Evolutionary conservation across 371 early-diverging fungal genomes (phyloP).

Genomic region (Haplosporangium sp.): DNA sequence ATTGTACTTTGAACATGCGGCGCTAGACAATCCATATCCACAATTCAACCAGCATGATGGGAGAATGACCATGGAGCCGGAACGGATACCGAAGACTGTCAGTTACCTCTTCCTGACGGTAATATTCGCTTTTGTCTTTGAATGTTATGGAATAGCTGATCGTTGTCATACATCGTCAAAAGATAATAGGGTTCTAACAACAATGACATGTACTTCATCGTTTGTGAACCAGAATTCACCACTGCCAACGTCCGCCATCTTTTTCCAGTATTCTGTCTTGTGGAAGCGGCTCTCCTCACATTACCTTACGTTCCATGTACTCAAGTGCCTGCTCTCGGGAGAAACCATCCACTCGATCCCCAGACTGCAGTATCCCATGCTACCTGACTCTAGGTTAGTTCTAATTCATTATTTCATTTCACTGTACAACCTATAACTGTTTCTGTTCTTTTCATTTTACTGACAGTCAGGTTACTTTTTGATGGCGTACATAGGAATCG

Average conservation of each 20-base stretch:
- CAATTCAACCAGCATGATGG: constrained; percentile 2
- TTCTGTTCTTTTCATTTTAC: too few relatives aligned
- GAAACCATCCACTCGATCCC: constrained; percentile 72
- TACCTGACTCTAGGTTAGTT: constrained; percentile 65
- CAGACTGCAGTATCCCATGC: constrained; percentile 70
- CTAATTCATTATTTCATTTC: neutral
- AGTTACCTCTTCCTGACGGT: constrained; percentile 48
- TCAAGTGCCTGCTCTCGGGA: constrained; percentile 68
- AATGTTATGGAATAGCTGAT: too few relatives aligned
- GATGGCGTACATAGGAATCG: constrained; percentile 17
- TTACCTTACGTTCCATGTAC: constrained; percentile 67
- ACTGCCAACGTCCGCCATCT: constrained; percentile 67
- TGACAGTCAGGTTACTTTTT: too few relatives aligned
- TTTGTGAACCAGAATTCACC: constrained; percentile 61
- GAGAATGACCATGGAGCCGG: constrained; percentile 3
- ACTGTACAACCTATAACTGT: too few relatives aligned
- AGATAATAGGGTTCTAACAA: neutral
- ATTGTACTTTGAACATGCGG: neutral
- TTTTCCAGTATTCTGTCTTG: constrained; percentile 70
- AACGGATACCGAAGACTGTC: constrained; percentile 23
- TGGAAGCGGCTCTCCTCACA: constrained; percentile 72
- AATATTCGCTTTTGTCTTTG: neutral
- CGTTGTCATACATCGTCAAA: neutral
- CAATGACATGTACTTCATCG: neutral
- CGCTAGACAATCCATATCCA: neutral